Conservation (phyloP, 495 filamentous ascomycete species). For the Talaromyces adpressus region DNA sequence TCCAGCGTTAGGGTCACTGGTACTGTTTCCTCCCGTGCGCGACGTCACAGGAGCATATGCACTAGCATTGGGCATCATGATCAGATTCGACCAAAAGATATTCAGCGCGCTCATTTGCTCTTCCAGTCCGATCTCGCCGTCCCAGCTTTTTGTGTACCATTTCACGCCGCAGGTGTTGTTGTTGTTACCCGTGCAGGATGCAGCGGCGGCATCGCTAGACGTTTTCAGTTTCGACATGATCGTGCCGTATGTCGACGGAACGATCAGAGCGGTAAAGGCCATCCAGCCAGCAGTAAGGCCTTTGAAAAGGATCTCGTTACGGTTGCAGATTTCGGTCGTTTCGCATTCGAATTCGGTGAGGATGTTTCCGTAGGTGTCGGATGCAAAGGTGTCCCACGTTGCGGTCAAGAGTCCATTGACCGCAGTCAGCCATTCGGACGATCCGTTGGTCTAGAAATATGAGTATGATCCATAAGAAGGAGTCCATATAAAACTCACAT, state of each 20-base stretch:
- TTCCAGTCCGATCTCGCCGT: conserved; percentile 49
- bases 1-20: conserved; percentile 13
- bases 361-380: conserved; percentile 47
- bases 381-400: conserved; percentile 41
- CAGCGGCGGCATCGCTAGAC: conserved; percentile 59
- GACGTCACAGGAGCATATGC: conserved; percentile 11
- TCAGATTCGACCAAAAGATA: conserved; percentile 23
- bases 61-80: conserved; percentile 5
- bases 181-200: conserved; percentile 51
- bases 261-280: conserved; percentile 57
- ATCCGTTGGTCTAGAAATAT: conserved; percentile 29
- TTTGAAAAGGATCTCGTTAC: conserved; percentile 67
- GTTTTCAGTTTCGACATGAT: conserved; percentile 57
- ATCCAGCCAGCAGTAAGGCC: conserved; percentile 68
- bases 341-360: conserved; percentile 67
- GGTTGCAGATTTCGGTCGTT: conserved; percentile 46
- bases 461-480: conserved; percentile 2
- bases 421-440: conserved; percentile 47
- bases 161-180: conserved; percentile 61
- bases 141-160: conserved; percentile 59
- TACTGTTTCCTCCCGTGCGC: conserved; percentile 15
- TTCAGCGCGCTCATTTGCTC: conserved; percentile 35
- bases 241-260: conserved; percentile 36
- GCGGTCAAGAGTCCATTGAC: conserved; percentile 47
- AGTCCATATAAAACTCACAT: conserved; percentile 15